These are phyloP conservation scores for Panicum miliaceum DNA, from an alignment of 176 grass and related monocot species.

Conservation along the genomic window DNA sequence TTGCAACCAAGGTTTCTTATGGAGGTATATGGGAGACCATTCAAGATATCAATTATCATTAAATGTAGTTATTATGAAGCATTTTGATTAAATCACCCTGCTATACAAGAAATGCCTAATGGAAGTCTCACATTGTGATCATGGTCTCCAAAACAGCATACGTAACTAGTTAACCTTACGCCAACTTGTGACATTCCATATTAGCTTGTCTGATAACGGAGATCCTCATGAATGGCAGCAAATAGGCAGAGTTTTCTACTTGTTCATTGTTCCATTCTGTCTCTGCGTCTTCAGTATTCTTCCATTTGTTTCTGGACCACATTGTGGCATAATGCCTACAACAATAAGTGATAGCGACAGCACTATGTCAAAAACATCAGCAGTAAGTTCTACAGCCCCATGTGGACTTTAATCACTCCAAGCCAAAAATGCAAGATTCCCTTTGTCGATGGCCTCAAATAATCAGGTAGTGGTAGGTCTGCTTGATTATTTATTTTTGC, in stretches of 20 bases:
- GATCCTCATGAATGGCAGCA: not conserved
- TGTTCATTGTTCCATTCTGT: not conserved
- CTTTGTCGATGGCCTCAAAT: not conserved
- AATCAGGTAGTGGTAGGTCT: not conserved
- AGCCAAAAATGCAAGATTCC: slow-evolving; percentile 30
- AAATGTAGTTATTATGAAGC: not conserved
- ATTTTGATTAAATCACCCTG: slow-evolving; percentile 9
- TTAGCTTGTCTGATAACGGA: slow-evolving; percentile 20
- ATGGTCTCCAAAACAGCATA: not conserved
- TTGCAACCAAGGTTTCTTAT: slow-evolving; percentile 84
- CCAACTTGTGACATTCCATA: slow-evolving; percentile 11
- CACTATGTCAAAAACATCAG: not conserved
- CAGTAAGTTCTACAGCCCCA: not conserved
- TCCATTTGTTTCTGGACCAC: slow-evolving; percentile 13
- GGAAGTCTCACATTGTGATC: not conserved
- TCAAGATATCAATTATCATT: slow-evolving; percentile 24
- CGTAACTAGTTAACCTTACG: not conserved
- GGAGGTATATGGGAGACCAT: slow-evolving; percentile 63
- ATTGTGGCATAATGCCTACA: not conserved
- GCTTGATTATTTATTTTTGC: slow-evolving; percentile 2
- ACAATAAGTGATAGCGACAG: not conserved
- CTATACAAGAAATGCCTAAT: not conserved
- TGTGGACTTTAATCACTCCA: not conserved
- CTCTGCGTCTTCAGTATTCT: not conserved
- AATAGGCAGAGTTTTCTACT: slow-evolving; percentile 10